Conservation (phyloP, 345 rosid species). For the Noccaea caerulescens region DNA sequence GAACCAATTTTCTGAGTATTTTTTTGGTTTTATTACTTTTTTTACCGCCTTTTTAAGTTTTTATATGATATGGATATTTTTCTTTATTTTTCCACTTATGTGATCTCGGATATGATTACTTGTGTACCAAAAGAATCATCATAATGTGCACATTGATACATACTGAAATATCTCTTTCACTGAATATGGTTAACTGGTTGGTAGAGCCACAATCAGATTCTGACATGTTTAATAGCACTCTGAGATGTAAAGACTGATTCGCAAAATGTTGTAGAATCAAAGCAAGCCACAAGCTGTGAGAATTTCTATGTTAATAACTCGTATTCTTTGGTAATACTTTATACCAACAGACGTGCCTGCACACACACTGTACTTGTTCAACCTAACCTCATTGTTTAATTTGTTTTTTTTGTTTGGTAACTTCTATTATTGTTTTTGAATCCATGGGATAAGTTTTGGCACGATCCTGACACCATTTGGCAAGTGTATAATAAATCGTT, state of each 20-base stretch:
- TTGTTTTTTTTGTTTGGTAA: too few species aligned
- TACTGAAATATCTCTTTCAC: not conserved
- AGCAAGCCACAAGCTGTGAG: not conserved
- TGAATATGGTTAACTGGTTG: not conserved
- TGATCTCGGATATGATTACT: constrained; percentile 3
- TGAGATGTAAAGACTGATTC: not conserved
- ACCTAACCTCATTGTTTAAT: not conserved
- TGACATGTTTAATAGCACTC: not conserved
- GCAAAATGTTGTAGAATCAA: not conserved
- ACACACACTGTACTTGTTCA: not conserved
- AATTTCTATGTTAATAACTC: not conserved
- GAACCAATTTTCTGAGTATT: not conserved
- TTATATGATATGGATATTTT: not conserved
- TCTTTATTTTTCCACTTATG: not conserved
- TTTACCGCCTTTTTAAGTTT: not conserved
- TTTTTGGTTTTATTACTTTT: not conserved
- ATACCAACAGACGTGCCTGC: constrained; percentile 12
- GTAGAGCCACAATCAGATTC: not conserved
- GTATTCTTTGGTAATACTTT: not conserved
- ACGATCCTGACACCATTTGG: constrained; percentile 36
- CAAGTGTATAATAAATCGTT: constrained; percentile 21
- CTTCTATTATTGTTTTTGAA: not conserved
- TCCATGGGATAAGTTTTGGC: constrained; percentile 13
- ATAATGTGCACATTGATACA: too few species aligned
- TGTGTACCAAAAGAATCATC: too few species aligned